Conservation (phyloP, 2,329 filamentous ascomycete genomes). For the Microcera coccophila region DNA sequence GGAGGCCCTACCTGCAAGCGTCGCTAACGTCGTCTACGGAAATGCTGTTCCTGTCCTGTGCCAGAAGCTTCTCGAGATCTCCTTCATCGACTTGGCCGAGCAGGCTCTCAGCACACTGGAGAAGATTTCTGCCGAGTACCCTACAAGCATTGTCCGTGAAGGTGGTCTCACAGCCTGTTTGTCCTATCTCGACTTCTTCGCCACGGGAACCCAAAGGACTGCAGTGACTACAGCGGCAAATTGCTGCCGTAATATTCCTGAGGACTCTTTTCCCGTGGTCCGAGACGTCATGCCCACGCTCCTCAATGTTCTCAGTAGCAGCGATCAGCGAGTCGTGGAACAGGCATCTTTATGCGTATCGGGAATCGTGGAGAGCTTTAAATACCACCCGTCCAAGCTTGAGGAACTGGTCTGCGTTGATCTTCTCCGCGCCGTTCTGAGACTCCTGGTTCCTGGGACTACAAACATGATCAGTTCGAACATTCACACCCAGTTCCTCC, state of each 20-base stretch:
- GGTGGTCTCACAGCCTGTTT: constrained; percentile 93
- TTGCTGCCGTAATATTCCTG: constrained; percentile 93
- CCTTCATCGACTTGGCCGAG: constrained; percentile 95
- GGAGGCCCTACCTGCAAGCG: constrained; percentile 90
- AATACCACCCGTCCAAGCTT: constrained; percentile 77
- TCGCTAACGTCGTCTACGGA: constrained; percentile 95
- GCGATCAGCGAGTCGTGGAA: constrained; percentile 93
- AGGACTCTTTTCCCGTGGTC: constrained; percentile 88
- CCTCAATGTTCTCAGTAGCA: constrained; percentile 84
- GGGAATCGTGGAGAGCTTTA: constrained; percentile 95
- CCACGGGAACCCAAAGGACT: constrained; percentile 92
- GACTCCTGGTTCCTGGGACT: constrained; percentile 85
- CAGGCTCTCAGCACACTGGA: constrained; percentile 94
- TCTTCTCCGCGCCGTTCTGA: constrained; percentile 76
- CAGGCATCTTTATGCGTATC: constrained; percentile 95
- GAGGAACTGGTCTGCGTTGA: constrained; percentile 90
- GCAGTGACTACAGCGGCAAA: constrained; percentile 97
- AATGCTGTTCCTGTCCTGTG: constrained; percentile 91
- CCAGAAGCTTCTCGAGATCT: constrained; percentile 90
- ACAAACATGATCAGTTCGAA: constrained; percentile 92
- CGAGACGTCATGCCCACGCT: constrained; percentile 95
- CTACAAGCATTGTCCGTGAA: constrained; percentile 89
- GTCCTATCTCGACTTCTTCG: constrained; percentile 95
- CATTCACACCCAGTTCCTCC: constrained; percentile 94
- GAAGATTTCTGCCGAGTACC: constrained; percentile 96